Conservation (phyloP, 2,329 filamentous ascomycete genomes). For the Pseudocercospora fijiensis region DNA sequence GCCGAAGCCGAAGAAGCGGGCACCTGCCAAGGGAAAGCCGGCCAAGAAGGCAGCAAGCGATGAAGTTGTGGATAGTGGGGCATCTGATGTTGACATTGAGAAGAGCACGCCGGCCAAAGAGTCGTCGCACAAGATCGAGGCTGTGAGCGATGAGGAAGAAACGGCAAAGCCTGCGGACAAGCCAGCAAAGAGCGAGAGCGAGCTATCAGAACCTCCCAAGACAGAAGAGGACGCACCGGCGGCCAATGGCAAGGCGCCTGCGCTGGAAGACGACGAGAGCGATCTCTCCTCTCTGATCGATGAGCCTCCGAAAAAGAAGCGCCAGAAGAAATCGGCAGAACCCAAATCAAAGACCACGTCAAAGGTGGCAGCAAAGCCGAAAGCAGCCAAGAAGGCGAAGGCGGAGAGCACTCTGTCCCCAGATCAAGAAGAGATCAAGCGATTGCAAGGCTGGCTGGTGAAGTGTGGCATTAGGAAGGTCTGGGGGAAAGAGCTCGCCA, state of each 20-base stretch:
- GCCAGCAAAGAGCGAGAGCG: conserved; percentile 20
- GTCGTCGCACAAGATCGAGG: conserved; percentile 11
- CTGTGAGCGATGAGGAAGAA: conserved; percentile 16
- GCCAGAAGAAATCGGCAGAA: conserved; percentile 40
- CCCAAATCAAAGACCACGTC: conserved; percentile 42
- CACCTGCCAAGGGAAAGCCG: conserved; percentile 12
- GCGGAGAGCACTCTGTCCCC: conserved; percentile 50
- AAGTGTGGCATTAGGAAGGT: conserved; percentile 93
- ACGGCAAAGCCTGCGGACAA: conserved; percentile 15
- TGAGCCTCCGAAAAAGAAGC: conserved; percentile 64
- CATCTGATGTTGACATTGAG: conserved; percentile 10
- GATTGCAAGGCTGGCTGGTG: conserved; percentile 76
- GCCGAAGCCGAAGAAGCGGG: conserved; percentile 12
- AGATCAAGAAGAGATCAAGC: conserved; percentile 79
- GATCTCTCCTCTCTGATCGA: conserved; percentile 77
- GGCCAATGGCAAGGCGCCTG: conserved; percentile 17
- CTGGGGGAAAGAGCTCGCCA: conserved; percentile 81
- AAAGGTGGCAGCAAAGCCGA: conserved; percentile 40
- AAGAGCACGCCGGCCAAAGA: conserved; percentile 6
- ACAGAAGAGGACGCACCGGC: conserved; percentile 20
- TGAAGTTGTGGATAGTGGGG: conserved; percentile 16
- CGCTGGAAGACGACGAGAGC: conserved; percentile 46
- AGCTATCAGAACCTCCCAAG: conserved; percentile 27
- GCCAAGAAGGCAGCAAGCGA: conserved; percentile 15
- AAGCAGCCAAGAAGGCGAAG: conserved; percentile 31